phyloP scores from a whole-genome alignment of 2,329 filamentous ascomycete genomes.

The Escovopsis weberi region DNA sequence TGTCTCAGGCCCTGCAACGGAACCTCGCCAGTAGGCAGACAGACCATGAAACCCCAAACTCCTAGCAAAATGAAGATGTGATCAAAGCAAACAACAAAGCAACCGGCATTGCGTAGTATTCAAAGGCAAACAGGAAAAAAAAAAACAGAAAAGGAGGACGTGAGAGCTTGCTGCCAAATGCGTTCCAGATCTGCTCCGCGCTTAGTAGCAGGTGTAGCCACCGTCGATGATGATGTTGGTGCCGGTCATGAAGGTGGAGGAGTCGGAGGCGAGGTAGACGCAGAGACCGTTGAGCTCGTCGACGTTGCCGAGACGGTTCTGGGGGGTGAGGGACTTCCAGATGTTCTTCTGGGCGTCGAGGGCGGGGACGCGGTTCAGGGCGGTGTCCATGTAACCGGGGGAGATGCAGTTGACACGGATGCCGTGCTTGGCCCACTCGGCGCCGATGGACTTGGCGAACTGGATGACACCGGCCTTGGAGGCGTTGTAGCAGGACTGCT shows the following conservation, averaged over 20 bases:
- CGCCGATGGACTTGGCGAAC: slow-evolving; percentile 65
- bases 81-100: background rate
- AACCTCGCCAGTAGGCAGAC: slow-evolving; percentile 4
- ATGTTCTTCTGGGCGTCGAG: slow-evolving; percentile 73
- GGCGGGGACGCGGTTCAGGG: slow-evolving; percentile 61
- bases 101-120: slow-evolving; percentile 1
- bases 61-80: slow-evolving; percentile 5
- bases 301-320: slow-evolving; percentile 56
- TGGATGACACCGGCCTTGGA: slow-evolving; percentile 70
- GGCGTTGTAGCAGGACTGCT: slow-evolving; percentile 72
- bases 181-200: background rate
- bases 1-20: slow-evolving; percentile 3
- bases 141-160: background rate
- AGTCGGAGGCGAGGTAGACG: slow-evolving; percentile 61
- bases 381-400: slow-evolving; percentile 78
- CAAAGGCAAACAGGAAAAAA: background rate
- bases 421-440: slow-evolving; percentile 69
- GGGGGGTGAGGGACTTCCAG: slow-evolving; percentile 60
- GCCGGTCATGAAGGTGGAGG: slow-evolving; percentile 64
- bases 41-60: slow-evolving; percentile 8
- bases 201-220: slow-evolving; percentile 50
- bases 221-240: slow-evolving; percentile 59
- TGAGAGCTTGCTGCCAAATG: background rate
- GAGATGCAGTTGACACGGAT: slow-evolving; percentile 78
- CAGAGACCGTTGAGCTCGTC: slow-evolving; percentile 67